Base-by-base conservation (phyloP, 2,329 filamentous ascomycete genomes). In the Colletotrichum nymphaeae region DNA sequence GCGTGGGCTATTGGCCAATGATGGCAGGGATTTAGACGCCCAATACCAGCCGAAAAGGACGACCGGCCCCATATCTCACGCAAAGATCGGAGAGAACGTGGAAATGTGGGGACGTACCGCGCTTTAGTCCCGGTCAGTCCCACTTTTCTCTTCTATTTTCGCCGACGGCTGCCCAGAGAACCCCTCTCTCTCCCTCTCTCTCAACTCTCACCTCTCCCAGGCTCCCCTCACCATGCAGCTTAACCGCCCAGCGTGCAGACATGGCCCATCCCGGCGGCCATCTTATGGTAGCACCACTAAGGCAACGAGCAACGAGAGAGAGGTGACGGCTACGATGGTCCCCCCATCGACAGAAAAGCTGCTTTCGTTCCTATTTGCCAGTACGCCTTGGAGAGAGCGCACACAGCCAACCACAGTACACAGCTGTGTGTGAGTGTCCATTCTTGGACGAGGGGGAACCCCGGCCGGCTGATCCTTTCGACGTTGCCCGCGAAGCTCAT, bases 241-340 rank as follows among this genome's bases (percentile, higher is more conserved):
- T 74, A 74, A 72, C 72, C 72, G 72, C 72, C 72, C 57, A 74
- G 63, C 72, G 35, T 74, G 68, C 72, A 67, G 57, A 71, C 52
- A 57, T 64, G 68, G 72, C 72, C 68, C 69, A 72, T 74, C 67
- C 67, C 28, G 58, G 71, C 67, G 60, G 35, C 71, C 71, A 63
- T 30, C 62, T 70, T 56, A 56, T 70, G 60, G 71, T 73, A 62
- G 56, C 16, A 57, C 63, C 62, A 70, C 71, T 62, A 73, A 73
- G 30, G 42, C 55, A 73, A 64, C 32, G 52, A 57, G 70, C 58
- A 56, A 14, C 57, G n/a, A 68, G 24, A 24, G n/a, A 63, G 55
- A 72, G 69, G 58, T 62, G 52, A 66, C 22, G 52, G 63, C 11
- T 22, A 46, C 32, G 30, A 62, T 28, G 69, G 64, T 52, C 32